phyloP scores from a whole-genome alignment of 768 basidiomycete species.

The Rhizopogon rudus region DNA sequence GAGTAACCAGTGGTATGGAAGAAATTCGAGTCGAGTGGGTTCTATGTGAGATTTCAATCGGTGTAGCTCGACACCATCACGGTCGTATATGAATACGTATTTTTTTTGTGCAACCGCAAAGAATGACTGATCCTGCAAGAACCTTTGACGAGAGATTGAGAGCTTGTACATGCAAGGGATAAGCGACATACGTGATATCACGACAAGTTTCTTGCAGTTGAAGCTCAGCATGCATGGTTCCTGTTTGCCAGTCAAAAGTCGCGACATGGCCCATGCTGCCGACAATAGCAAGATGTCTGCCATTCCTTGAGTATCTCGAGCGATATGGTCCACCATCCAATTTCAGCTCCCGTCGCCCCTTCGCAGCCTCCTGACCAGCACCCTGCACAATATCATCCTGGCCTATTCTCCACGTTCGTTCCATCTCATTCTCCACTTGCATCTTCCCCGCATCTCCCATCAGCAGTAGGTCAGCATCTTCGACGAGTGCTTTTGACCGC shows the following conservation, averaged over 20 bases:
- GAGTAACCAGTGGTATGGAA: constrained; percentile 95
- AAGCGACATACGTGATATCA: constrained; percentile 74
- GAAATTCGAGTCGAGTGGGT: constrained; percentile 83
- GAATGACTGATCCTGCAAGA: constrained; percentile 88
- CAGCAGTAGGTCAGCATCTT: constrained; percentile 72
- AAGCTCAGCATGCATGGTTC: constrained; percentile 79
- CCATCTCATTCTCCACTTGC: constrained; percentile 73
- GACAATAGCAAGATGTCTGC: constrained; percentile 84
- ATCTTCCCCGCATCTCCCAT: constrained; percentile 69
- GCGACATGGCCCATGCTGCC: constrained; percentile 84
- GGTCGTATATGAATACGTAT: constrained; percentile 95
- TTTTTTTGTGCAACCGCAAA: constrained; percentile 96
- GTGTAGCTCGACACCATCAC: constrained; percentile 90
- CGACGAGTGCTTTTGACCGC: constrained; percentile 51
- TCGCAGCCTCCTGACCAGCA: constrained; percentile 71
- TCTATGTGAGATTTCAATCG: constrained; percentile 81
- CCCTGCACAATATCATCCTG: constrained; percentile 72
- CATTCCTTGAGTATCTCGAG: constrained; percentile 85
- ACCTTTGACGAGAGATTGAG: constrained; percentile 39
- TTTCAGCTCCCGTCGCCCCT: constrained; percentile 71
- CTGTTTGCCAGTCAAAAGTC: constrained; percentile 91
- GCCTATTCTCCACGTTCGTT: constrained; percentile 83
- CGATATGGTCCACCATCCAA: constrained; percentile 85
- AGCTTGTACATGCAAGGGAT: neutral
- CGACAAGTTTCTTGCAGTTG: constrained; percentile 87